These are phyloP conservation scores for Neocallimastix lanati DNA, from an alignment of 192 early-diverging fungal species.

Conservation along the genomic window DNA sequence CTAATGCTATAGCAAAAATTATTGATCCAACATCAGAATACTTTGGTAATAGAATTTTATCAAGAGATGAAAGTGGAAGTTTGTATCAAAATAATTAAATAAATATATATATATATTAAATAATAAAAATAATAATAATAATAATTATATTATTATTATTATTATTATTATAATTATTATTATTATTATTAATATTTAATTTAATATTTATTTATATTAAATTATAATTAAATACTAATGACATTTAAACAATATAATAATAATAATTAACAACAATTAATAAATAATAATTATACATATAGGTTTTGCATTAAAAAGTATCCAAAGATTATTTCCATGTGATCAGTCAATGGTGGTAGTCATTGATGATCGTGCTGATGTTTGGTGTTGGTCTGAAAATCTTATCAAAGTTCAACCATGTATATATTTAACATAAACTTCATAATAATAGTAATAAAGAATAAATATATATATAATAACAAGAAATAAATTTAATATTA, in stretches of 20 bases:
- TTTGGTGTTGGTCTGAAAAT: slow-evolving; percentile 84
- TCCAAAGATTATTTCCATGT: slow-evolving; percentile 75
- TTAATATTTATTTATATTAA: too few relatives aligned
- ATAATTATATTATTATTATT: background rate
- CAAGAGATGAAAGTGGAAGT: slow-evolving; percentile 82
- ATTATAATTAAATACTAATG: too few relatives aligned
- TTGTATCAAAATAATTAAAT: too few relatives aligned
- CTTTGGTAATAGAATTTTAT: slow-evolving; percentile 79
- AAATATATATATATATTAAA: background rate
- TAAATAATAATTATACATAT: too few relatives aligned
- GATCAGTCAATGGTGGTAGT: slow-evolving; percentile 92
- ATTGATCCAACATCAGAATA: slow-evolving; percentile 64
- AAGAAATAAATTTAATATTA: too few relatives aligned
- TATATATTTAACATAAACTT: slow-evolving; percentile 15
- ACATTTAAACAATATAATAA: too few relatives aligned
- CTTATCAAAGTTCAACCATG: slow-evolving; percentile 76
- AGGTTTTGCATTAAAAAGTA: slow-evolving; percentile 59
- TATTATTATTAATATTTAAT: too few relatives aligned
- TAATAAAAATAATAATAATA: background rate
- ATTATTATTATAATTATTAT: too few relatives aligned
- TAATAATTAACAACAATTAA: too few relatives aligned
- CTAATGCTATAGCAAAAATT: slow-evolving; percentile 61
- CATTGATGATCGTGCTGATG: slow-evolving; percentile 87
- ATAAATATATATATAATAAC: background rate
- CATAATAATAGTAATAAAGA: background rate